Base-by-base conservation (phyloP, 2,329 filamentous ascomycete genomes). In the Exophiala sp. region DNA sequence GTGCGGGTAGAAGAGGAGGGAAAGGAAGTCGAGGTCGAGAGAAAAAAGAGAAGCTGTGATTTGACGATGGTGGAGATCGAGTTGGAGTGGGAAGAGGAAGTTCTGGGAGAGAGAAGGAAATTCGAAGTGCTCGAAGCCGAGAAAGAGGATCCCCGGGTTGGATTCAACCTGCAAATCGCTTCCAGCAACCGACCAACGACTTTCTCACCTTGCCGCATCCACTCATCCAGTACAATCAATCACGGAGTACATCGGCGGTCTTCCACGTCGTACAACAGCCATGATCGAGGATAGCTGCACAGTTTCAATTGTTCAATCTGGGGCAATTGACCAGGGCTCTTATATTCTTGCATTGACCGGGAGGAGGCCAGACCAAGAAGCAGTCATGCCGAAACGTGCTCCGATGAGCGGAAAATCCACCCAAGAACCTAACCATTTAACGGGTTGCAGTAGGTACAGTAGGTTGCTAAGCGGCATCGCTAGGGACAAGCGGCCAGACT, bases 71-170 rank as follows among this genome's bases (percentile, higher is more conserved):
- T 43, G 21, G 41, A 43, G 21, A 32, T 20, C 40, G 50, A 38
- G 14, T 38, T 38, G 35, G 35, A 38, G 35, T 38, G 11, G 53
- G 57, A 45, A 52, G 54, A 52, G 43, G 42, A 45, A 51, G 47
- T 57, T 52, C 53, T 54, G 58, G 48, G 56, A 18, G 42, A 41
- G 41, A 50, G 48, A 47, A 47, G 53, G 53, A 55, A 55, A 52
- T 55, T 55, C 39, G 48, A 52, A 43, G 41, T 21, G 24, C 24
- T 43, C 18, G 41, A 43, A 41, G 39, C 20, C n/a, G 16, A 20
- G 20, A 20, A 10, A 11, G 39, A 41, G 21, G 41, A 7, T 10
- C 29, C 41, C 41, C 41, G 41, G 41, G n/a, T 29, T 29, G 24
- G 24, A 29, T 29, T 29, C 24, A 29, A 29, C 5, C 24, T 29